Base-by-base conservation (phyloP, 78 protist species). In the Anaeramoeba flamelloides region DNA sequence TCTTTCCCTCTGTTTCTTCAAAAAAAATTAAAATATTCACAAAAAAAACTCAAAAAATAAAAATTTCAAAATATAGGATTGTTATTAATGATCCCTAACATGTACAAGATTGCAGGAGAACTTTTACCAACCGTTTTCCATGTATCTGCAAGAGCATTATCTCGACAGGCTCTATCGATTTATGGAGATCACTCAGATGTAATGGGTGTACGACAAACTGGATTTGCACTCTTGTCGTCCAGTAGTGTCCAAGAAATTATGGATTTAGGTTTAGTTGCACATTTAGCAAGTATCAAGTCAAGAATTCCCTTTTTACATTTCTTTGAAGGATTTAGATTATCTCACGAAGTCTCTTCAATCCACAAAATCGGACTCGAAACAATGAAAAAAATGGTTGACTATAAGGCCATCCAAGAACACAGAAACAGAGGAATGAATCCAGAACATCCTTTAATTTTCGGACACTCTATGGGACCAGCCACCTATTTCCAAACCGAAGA, bases 71-170 rank as follows among this genome's bases (percentile, higher is more conserved):
- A n/a, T n/a, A n/a, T n/a, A n/a, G n/a, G n/a, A n/a, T 77, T 89
- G 31, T 64, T 89, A 39, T 81, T 89, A 37, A 89, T 89, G 92
- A 80, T 89, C 37, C 92, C 92, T 53, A 87, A 87, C 83, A 83
- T 89, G 85, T 89, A 86, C 82, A 76, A 81, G 79, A 87, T 89
- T 31, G 92, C 90, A 8, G 92, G 92, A 12, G 92, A 87, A 77
- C 37, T 38, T 30, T 0, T 80, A 8, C 92, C 92, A 31, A 2
- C 74, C 38, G n/a, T n/a, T n/a, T 3, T 89, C 41, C 92, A 89
- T 75, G 86, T 86, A 2, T 26, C 90, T 22, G 83, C 88, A 12
- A 82, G 92, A 33, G n/a, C 86, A 3, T 41, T 89, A 38, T 75
- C 86, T 26, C 41, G 81, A 1, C 90, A 87, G 38, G 84, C 90